phyloP scores from a whole-genome alignment of 164 flowering plant genomes.

The Nelumbo lutea region DNA sequence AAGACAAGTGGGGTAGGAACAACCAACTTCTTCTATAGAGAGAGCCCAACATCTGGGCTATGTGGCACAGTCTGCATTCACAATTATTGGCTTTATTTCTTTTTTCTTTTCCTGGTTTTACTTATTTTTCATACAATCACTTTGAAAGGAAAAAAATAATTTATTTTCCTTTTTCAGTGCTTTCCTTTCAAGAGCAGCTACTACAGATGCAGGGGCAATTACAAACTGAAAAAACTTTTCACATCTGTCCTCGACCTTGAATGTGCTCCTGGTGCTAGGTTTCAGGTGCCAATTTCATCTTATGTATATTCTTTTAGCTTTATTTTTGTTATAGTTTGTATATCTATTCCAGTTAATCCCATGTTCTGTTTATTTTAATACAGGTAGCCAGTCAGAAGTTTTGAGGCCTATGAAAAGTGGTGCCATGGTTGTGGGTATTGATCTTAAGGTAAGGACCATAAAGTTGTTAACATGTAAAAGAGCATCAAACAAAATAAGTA shows the following conservation, averaged over 20 bases:
- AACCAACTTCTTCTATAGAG: slow-evolving; percentile 92
- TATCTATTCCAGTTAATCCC: background rate
- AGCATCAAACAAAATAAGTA: background rate
- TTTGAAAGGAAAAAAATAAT: background rate
- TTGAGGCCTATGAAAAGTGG: slow-evolving; percentile 76
- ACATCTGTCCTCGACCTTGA: slow-evolving; percentile 95
- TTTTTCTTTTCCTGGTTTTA: background rate
- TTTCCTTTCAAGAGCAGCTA: slow-evolving; percentile 41
- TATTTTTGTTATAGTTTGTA: background rate
- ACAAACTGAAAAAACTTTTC: slow-evolving; percentile 70
- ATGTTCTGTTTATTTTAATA: background rate
- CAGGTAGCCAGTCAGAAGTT: slow-evolving; percentile 90
- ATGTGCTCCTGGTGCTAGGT: slow-evolving; percentile 99
- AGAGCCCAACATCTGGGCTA: slow-evolving; percentile 94
- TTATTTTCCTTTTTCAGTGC: background rate
- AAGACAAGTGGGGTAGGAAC: slow-evolving; percentile 69
- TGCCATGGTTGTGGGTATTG: slow-evolving; percentile 86
- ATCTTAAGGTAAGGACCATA: slow-evolving; percentile 57
- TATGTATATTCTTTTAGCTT: background rate
- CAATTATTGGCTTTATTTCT: slow-evolving; percentile 27
- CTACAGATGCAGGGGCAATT: slow-evolving; percentile 77
- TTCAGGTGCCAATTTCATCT: slow-evolving; percentile 54
- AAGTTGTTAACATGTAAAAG: too few species aligned
- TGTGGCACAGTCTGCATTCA: slow-evolving; percentile 95
- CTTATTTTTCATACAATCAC: background rate